A percentile compares a stretch with the other conserved stretches of the same genome.
phyloP scores from a whole-genome alignment of 495 filamentous ascomycete genomes.

The Daldinia caldariorum region DNA sequence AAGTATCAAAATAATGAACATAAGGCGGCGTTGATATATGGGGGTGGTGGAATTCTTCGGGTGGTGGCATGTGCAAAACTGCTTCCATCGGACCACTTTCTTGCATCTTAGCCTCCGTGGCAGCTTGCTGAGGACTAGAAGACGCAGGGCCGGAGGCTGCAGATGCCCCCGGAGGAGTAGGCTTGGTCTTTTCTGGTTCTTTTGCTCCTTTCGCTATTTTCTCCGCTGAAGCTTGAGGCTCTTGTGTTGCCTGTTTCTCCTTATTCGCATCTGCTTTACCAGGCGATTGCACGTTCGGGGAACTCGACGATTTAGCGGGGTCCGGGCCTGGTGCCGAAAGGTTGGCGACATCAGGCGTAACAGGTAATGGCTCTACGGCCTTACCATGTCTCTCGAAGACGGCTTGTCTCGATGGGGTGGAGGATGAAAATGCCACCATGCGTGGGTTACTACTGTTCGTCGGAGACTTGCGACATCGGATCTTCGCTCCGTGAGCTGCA shows the following conservation, averaged over 20 bases:
- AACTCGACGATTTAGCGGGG: conserved; percentile 25
- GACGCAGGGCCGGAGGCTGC: conserved; percentile 39
- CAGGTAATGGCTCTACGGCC: conserved; percentile 66
- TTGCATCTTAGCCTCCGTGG: conserved; percentile 39
- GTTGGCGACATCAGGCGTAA: conserved; percentile 35
- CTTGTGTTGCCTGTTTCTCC: conserved; percentile 28
- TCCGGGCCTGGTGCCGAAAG: conserved; percentile 38
- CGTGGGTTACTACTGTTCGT: conserved; percentile 46
- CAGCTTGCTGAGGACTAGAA: conserved; percentile 31
- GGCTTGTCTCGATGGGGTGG: conserved; percentile 47
- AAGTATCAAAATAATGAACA: conserved; percentile 97
- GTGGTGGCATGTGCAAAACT: conserved; percentile 67
- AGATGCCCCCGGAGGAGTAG: conserved; percentile 33
- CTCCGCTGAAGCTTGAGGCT: conserved; percentile 30
- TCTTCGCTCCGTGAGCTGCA: conserved; percentile 54
- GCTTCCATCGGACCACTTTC: conserved; percentile 68
- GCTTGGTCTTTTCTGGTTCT: conserved; percentile 34
- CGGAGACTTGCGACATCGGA: conserved; percentile 51
- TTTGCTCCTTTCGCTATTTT: conserved; percentile 36
- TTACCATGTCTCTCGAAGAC: conserved; percentile 67
- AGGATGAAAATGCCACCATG: conserved; percentile 48
- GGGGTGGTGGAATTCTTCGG: conserved; percentile 57
- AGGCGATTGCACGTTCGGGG: conserved; percentile 13
- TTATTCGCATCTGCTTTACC: conserved; percentile 38
- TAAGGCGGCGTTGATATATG: conserved; percentile 80